A percentile compares a stretch with the other conserved stretches of the same genome.
phyloP scores from a whole-genome alignment of 495 filamentous ascomycete genomes.

The Xylaria castorea region DNA sequence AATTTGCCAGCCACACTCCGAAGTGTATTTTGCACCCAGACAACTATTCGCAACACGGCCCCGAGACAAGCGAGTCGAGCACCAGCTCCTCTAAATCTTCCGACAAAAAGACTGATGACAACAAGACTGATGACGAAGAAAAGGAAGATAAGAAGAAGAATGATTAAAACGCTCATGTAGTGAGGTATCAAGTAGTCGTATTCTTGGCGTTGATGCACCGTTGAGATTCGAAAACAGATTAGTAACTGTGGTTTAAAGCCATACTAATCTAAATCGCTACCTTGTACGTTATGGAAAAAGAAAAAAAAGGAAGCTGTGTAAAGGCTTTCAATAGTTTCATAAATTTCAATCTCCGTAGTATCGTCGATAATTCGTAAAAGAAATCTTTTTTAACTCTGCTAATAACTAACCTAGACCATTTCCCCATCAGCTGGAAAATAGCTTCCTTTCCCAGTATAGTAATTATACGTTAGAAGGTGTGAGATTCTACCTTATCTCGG shows the following conservation, averaged over 20 bases:
- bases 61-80: conserved; percentile 1
- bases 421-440: too few species aligned
- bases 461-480: too few species aligned
- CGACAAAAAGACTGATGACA: neutral
- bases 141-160: neutral
- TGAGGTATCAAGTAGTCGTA: neutral
- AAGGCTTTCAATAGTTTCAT: too few species aligned
- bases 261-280: neutral
- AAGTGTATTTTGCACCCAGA: neutral
- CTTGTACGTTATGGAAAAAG: neutral
- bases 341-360: too few species aligned
- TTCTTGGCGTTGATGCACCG: neutral
- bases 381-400: too few species aligned
- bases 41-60: neutral
- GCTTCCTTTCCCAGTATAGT: too few species aligned
- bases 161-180: neutral
- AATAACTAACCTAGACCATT: too few species aligned
- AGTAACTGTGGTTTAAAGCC: neutral
- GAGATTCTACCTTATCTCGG: too few species aligned
- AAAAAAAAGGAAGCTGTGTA: too few species aligned
- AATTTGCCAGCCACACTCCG: neutral
- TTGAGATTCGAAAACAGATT: neutral
- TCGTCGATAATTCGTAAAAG: too few species aligned
- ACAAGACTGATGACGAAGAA: neutral
- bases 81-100: neutral